A percentile compares a stretch with the other conserved stretches of the same genome.
These are phyloP conservation scores for Penicillium canariense DNA, from an alignment of 495 filamentous ascomycete species.

Conservation along the genomic window DNA sequence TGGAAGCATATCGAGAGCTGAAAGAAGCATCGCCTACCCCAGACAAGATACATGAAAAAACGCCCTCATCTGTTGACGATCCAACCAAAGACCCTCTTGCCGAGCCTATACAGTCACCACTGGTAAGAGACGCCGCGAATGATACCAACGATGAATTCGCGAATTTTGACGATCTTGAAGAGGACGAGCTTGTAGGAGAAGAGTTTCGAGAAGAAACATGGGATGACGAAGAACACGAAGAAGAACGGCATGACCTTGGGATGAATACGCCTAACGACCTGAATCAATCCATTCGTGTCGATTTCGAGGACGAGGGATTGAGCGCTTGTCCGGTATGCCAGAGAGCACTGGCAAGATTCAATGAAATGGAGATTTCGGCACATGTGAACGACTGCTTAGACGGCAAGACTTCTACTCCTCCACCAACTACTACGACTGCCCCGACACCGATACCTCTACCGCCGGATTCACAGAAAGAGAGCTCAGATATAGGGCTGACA, in stretches of 20 bases:
- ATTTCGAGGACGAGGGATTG: slow-evolving; percentile 43
- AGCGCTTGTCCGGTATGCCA: slow-evolving; percentile 74
- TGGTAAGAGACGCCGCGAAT: slow-evolving; percentile 59
- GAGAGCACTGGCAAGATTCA: slow-evolving; percentile 56
- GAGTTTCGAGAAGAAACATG: slow-evolving; percentile 43
- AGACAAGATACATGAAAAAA: slow-evolving; percentile 4
- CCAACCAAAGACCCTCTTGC: slow-evolving; percentile 49
- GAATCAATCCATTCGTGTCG: slow-evolving; percentile 28
- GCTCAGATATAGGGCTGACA: slow-evolving; percentile 34
- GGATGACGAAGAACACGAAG: slow-evolving; percentile 27
- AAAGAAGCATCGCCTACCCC: slow-evolving; percentile 9
- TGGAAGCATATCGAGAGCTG: slow-evolving; percentile 24
- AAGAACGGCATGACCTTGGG: slow-evolving; percentile 13
- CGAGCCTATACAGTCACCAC: slow-evolving; percentile 29
- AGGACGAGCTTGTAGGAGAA: slow-evolving; percentile 38
- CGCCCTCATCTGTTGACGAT: slow-evolving; percentile 27
- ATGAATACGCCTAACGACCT: slow-evolving; percentile 14
- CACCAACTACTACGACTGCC: slow-evolving; percentile 37
- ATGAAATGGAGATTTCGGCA: slow-evolving; percentile 52
- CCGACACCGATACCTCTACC: slow-evolving; percentile 14
- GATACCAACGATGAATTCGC: slow-evolving; percentile 57
- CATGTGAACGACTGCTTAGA: slow-evolving; percentile 96
- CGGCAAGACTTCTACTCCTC: slow-evolving; percentile 49
- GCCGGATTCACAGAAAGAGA: not conserved
- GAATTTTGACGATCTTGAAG: slow-evolving; percentile 69